Evolutionary conservation across 768 basidiomycete genomes (phyloP).

Genomic region (Rhodotorula sphaerocarpa): DNA sequence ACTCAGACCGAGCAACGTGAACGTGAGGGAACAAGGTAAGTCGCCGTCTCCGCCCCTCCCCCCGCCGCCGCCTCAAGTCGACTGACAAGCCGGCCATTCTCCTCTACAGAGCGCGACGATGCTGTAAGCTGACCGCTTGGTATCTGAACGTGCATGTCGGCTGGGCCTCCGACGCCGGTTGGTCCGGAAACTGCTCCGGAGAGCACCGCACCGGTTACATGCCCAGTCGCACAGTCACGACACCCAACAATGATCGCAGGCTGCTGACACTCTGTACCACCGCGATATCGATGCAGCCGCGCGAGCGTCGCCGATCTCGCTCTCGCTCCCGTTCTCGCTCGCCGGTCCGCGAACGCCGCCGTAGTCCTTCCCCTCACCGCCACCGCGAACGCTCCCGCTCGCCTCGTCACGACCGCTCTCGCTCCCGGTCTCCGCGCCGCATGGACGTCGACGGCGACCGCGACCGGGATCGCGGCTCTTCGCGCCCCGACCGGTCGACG

Average conservation of each 20-base stretch:
- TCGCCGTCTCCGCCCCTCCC: background rate
- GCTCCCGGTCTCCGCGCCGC: conserved; percentile 47
- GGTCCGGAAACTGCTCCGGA: no score
- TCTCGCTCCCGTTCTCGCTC: conserved; percentile 38
- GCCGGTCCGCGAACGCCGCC: conserved; percentile 18
- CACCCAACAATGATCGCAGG: no score
- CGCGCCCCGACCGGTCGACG: no score
- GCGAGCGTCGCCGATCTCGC: conserved; percentile 44
- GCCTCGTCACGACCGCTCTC: conserved; percentile 52
- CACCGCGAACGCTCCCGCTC: conserved; percentile 45
- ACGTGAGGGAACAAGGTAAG: background rate
- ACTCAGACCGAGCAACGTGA: no score
- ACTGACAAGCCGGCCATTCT: background rate
- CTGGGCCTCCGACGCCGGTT: background rate
- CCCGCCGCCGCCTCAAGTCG: no score
- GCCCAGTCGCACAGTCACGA: no score
- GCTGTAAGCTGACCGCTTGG: conserved; percentile 55
- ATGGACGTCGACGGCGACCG: conserved; percentile 35
- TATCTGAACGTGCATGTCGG: background rate
- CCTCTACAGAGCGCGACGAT: conserved; percentile 34
- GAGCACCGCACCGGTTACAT: no score
- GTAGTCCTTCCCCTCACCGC: conserved; percentile 58
- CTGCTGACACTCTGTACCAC: no score
- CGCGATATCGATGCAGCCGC: conserved; percentile 47
- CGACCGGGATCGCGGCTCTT: conserved; percentile 45